phyloP scores from a whole-genome alignment of 441 rosid species.

The Kokia cookei region DNA sequence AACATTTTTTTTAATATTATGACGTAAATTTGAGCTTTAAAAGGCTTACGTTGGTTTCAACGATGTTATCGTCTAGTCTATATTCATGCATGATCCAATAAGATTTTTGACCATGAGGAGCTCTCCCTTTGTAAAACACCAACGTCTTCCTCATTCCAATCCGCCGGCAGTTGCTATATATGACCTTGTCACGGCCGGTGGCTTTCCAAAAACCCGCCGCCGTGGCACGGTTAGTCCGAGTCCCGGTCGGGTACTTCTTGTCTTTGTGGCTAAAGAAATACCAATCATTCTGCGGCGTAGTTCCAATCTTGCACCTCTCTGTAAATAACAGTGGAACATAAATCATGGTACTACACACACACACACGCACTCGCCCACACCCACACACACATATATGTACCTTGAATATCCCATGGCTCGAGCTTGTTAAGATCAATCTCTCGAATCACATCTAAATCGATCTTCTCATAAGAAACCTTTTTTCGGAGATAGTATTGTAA shows the following conservation, averaged over 20 bases:
- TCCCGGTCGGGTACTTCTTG: conserved; percentile 69
- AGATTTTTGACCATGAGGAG: conserved; percentile 70
- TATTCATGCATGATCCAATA: conserved; percentile 82
- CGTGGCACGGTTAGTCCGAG: conserved; percentile 65
- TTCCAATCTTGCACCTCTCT: conserved; percentile 70
- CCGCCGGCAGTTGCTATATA: conserved; percentile 38
- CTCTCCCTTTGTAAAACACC: conserved; percentile 70
- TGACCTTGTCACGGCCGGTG: conserved; percentile 68
- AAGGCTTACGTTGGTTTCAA: conserved; percentile 32
- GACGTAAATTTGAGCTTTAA: background rate
- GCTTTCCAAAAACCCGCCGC: conserved; percentile 75
- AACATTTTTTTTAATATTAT: background rate
- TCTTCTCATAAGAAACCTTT: conserved; percentile 48
- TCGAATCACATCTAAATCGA: conserved; percentile 63
- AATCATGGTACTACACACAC: too few relatives aligned
- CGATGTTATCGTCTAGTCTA: conserved; percentile 45
- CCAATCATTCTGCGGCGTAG: conserved; percentile 72
- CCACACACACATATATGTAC: conserved; percentile 2
- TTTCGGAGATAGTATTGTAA: conserved; percentile 60
- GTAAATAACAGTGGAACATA: background rate
- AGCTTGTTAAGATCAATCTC: conserved; percentile 76
- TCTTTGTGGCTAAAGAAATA: conserved; percentile 73
- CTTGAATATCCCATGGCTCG: conserved; percentile 84
- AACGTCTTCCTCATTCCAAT: conserved; percentile 73
- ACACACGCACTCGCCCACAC: too few relatives aligned